phyloP scores from a whole-genome alignment of 352 stramenopile genomes.

The Blastocystis sp. region DNA sequence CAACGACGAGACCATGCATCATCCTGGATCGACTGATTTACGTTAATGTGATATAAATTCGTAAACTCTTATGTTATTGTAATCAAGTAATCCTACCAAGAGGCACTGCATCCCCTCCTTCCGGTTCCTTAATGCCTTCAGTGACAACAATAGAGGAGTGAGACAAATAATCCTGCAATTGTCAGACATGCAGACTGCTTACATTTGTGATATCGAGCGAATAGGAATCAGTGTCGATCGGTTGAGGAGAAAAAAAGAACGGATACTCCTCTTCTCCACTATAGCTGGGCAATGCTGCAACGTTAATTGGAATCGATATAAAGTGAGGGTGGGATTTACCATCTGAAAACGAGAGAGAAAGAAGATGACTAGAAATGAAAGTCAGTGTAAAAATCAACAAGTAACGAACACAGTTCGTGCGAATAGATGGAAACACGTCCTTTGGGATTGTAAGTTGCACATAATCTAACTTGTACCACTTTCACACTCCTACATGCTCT shows the following conservation, averaged over 20 bases:
- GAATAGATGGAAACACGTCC: background rate
- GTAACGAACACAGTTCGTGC: slow-evolving; percentile 33
- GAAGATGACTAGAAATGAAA: slow-evolving; percentile 1
- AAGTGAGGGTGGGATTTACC: background rate
- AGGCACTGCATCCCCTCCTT: background rate
- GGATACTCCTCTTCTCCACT: background rate
- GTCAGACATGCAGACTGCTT: no score
- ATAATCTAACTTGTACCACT: background rate
- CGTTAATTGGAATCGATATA: slow-evolving; percentile 15
- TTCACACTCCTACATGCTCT: background rate
- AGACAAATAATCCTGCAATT: background rate
- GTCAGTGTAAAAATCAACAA: background rate
- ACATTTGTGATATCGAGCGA: slow-evolving; percentile 3
- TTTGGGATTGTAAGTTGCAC: slow-evolving; percentile 31
- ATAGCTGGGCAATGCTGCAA: background rate
- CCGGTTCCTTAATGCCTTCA: background rate
- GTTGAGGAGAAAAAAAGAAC: background rate
- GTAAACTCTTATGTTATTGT: background rate
- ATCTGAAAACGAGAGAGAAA: slow-evolving; percentile 42
- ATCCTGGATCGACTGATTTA: background rate
- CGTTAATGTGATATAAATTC: background rate
- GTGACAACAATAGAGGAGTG: background rate
- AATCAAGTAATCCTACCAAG: background rate
- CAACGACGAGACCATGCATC: background rate
- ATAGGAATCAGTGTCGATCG: background rate